These are phyloP conservation scores for Otatea glauca DNA, from an alignment of 176 grass and related monocot genomes.

Conservation along the genomic window DNA sequence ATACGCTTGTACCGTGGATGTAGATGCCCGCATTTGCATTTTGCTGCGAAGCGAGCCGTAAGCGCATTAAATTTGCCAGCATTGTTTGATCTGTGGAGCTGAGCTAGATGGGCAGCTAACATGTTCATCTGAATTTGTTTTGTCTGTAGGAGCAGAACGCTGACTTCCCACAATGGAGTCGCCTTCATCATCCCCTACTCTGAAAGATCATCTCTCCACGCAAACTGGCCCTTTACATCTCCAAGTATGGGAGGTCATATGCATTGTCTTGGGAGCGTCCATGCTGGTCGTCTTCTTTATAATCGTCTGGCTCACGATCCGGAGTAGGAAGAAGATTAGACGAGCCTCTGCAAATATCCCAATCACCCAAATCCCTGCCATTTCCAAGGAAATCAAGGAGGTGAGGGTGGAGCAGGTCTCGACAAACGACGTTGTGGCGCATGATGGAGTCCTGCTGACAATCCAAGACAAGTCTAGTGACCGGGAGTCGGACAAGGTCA, in stretches of 20 bases:
- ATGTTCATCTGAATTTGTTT: constrained; percentile 36
- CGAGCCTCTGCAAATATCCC: constrained; percentile 67
- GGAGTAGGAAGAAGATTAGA: constrained; percentile 68
- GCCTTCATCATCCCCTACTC: constrained; percentile 52
- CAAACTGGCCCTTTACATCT: constrained; percentile 79
- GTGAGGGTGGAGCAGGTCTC: constrained; percentile 81
- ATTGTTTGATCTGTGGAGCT: constrained; percentile 28
- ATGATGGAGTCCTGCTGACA: constrained; percentile 59
- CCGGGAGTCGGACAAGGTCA: constrained; percentile 67
- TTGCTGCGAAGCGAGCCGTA: background rate
- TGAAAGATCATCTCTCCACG: constrained; percentile 77
- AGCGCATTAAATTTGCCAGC: background rate
- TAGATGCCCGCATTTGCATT: constrained; percentile 41
- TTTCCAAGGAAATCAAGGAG: constrained; percentile 94
- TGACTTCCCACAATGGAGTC: constrained; percentile 43
- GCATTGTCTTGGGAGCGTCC: constrained; percentile 72
- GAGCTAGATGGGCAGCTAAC: constrained; percentile 30
- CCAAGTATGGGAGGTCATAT: constrained; percentile 93
- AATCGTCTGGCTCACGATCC: constrained; percentile 68
- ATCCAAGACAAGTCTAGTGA: constrained; percentile 67
- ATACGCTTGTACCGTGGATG: constrained; percentile 24
- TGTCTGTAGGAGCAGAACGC: constrained; percentile 57
- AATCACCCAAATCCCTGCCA: constrained; percentile 69
- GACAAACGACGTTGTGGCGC: constrained; percentile 42
- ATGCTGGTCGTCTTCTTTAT: constrained; percentile 74